These are phyloP conservation scores for Ochromonas danica DNA, from an alignment of 108 stramenopile species.

Conservation along the genomic window DNA sequence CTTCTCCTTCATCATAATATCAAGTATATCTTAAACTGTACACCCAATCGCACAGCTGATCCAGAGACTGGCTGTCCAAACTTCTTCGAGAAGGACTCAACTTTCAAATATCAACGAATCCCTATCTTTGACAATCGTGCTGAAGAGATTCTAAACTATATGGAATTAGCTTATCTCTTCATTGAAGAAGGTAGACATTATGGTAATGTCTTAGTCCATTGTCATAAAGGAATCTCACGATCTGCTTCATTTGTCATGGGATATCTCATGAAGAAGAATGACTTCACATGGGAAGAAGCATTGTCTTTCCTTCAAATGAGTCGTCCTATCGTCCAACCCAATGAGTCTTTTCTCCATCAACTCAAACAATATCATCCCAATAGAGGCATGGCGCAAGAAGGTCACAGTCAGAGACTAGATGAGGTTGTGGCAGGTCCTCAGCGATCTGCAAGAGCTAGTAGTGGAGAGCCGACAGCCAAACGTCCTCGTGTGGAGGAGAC, in stretches of 20 bases:
- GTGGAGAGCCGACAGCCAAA: too few species aligned
- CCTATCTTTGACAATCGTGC: conserved; percentile 54
- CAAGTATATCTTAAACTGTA: background rate
- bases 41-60: conserved; percentile 28
- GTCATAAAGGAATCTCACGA: conserved; percentile 48
- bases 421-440: too few species aligned
- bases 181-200: conserved; percentile 48
- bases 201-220: conserved; percentile 54
- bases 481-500: too few species aligned
- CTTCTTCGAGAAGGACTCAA: conserved; percentile 53
- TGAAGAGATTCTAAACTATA: conserved; percentile 48
- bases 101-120: conserved; percentile 51
- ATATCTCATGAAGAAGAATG: conserved; percentile 50
- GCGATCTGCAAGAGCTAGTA: too few species aligned
- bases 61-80: conserved; percentile 50
- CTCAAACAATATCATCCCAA: background rate
- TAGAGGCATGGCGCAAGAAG: background rate
- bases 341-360: background rate
- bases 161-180: conserved; percentile 40
- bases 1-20: background rate
- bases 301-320: background rate
- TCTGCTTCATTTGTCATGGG: conserved; percentile 49
- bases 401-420: too few species aligned
- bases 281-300: conserved; percentile 19
- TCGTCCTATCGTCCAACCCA: background rate